Evolutionary conservation across 805 yeast species (phyloP), one percentile per base, ranked within the genome.

Genomic region (Kazachstania bromeliacearum): DNA sequence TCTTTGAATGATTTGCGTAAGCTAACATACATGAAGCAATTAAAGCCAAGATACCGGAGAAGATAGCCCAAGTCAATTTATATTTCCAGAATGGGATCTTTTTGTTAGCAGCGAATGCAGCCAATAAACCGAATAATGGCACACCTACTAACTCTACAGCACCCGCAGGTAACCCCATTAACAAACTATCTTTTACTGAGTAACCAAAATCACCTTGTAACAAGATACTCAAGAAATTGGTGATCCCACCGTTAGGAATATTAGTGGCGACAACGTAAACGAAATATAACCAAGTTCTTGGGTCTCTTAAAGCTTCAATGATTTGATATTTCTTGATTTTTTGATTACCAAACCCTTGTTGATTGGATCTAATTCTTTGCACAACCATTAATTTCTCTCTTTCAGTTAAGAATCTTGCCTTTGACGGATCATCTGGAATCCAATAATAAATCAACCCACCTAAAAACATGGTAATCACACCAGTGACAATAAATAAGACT

Each of bases 301-400:
- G 38, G 45, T 78, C 84, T 9, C 48, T 46, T 23, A 73, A 36
- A 9, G 73, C 70, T 49, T 77, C 80, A 16, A 50, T 55, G 29
- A 74, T 59, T 51, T 79, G 84, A 36, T 64, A 53, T 64, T 59
- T 59, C 48, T 75, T 75, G 66, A 76, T 73, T 30, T 63, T 57
- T 44, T 59, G 67, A 44, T 67, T 71, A 38, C 79, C 79, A 50
- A 70, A 70, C 32, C 82, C 84, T 44, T 69, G 78, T 46, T 68
- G 72, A 56, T 70, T 75, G 15, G 44, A 47, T 45, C 77, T 69
- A 42, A 71, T 73, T 45, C 77, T 66, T 53, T 67, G 72, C 25
- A 73, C 72, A 30, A 70, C 68, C 50, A 64, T 54, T 15, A 57
- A 45, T 67, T 46, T 53, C 48, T 73, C 81, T 38, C 64, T 64